These are phyloP conservation scores for Cytospora leucostoma DNA, from an alignment of 2,329 filamentous ascomycete species.

Conservation along the genomic window DNA sequence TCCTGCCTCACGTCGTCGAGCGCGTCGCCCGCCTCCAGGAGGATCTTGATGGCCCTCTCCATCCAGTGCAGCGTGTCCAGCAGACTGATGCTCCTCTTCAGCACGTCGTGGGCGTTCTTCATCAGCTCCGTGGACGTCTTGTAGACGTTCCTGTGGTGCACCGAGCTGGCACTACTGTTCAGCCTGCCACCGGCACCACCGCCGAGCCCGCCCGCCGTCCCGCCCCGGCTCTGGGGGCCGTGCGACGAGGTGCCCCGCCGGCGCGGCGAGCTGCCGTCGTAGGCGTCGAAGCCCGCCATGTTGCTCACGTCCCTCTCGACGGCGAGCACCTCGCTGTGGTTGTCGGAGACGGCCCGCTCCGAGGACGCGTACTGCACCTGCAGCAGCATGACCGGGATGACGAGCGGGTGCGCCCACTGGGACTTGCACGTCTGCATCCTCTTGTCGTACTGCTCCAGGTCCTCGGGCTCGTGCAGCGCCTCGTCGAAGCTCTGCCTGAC, in stretches of 20 bases:
- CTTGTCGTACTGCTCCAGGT: constrained; percentile 49
- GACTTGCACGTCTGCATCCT: constrained; percentile 46
- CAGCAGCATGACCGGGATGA: constrained; percentile 48
- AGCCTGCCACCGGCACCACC: neutral
- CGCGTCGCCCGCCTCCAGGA: constrained; percentile 47
- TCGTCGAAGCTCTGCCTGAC: constrained; percentile 48
- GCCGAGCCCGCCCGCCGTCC: constrained; percentile 21
- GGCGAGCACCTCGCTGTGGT: constrained; percentile 44
- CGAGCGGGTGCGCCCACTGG: constrained; percentile 49
- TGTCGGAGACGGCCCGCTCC: constrained; percentile 47
- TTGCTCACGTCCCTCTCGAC: constrained; percentile 47
- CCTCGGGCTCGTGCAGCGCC: constrained; percentile 43
- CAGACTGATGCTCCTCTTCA: constrained; percentile 48
- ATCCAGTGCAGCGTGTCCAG: constrained; percentile 51
- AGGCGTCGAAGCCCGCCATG: constrained; percentile 43
- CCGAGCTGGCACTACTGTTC: constrained; percentile 24
- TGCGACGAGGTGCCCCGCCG: constrained; percentile 29
- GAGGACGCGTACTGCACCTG: constrained; percentile 49
- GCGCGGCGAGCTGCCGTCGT: constrained; percentile 28
- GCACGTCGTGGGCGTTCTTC: constrained; percentile 49
- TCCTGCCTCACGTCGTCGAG: constrained; percentile 37
- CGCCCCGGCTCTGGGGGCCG: neutral
- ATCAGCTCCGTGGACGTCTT: constrained; percentile 50
- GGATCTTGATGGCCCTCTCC: constrained; percentile 47
- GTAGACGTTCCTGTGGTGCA: constrained; percentile 36